These are phyloP conservation scores for Candida ortonii DNA, from an alignment of 805 yeast genomes.

Conservation along the genomic window DNA sequence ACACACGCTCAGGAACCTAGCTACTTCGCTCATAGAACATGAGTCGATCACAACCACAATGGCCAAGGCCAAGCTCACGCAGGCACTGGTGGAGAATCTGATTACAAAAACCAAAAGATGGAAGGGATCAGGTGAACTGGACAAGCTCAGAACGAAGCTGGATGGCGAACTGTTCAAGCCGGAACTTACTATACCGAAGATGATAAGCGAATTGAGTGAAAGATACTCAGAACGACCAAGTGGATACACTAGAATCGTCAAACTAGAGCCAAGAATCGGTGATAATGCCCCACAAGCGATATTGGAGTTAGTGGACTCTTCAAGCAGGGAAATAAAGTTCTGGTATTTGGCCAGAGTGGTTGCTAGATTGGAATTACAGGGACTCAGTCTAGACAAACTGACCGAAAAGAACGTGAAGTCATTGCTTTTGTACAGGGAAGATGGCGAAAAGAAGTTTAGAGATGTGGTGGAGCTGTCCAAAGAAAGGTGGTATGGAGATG, in stretches of 20 bases:
- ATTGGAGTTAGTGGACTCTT: constrained; percentile 73
- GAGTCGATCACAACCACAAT: constrained; percentile 71
- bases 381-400: constrained; percentile 46
- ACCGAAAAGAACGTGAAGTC: constrained; percentile 58
- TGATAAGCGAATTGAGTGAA: constrained; percentile 60
- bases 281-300: constrained; percentile 91
- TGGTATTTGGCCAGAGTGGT: constrained; percentile 80
- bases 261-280: constrained; percentile 80
- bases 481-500: constrained; percentile 38
- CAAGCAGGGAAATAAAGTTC: constrained; percentile 59
- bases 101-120: constrained; percentile 54
- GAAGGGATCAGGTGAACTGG: constrained; percentile 17
- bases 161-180: constrained; percentile 46
- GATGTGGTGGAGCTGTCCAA: constrained; percentile 61
- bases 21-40: constrained; percentile 63
- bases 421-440: constrained; percentile 42
- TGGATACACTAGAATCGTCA: constrained; percentile 84
- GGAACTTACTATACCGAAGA: constrained; percentile 54
- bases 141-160: constrained; percentile 29
- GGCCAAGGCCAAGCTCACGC: constrained; percentile 72
- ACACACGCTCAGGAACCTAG: constrained; percentile 62
- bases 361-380: constrained; percentile 73
- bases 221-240: constrained; percentile 64
- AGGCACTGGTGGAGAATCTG: constrained; percentile 57
- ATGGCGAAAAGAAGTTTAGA: constrained; percentile 54